These are phyloP conservation scores for Rutstroemia sydowiana DNA, from an alignment of 2,329 filamentous ascomycete species.

Conservation along the genomic window DNA sequence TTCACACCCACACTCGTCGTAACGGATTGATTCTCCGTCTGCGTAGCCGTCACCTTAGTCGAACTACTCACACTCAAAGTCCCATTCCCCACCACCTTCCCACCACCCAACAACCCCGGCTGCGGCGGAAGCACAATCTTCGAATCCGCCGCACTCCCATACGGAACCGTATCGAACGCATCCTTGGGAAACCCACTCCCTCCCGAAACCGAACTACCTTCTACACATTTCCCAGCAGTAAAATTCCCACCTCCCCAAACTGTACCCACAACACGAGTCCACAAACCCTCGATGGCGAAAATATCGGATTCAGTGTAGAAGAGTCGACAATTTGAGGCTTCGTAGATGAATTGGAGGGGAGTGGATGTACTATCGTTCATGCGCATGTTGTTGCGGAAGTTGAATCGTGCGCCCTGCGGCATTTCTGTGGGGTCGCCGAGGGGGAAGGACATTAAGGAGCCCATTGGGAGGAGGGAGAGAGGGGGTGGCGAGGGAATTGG, in stretches of 20 bases:
- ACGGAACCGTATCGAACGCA: conserved; percentile 4
- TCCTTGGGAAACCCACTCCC: not conserved
- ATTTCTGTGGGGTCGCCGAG: no score
- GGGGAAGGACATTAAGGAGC: no score
- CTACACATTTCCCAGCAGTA: conserved; percentile 31
- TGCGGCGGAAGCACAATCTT: conserved; percentile 1
- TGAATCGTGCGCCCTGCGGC: no score
- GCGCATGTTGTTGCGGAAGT: conserved; percentile 28
- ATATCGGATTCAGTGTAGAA: conserved; percentile 45
- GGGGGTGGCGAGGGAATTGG: no score
- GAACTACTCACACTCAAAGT: no score
- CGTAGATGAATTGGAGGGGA: conserved; percentile 53
- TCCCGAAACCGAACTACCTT: conserved; percentile 9
- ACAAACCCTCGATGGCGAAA: conserved; percentile 36
- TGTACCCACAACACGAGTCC: conserved; percentile 39
- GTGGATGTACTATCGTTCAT: conserved; percentile 23
- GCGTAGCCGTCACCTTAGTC: no score
- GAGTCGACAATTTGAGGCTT: conserved; percentile 52
- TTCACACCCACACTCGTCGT: no score
- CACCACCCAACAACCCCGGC: no score
- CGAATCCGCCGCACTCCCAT: not conserved
- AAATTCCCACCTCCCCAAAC: conserved; percentile 36
- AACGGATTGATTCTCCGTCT: no score
- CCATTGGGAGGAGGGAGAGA: no score
- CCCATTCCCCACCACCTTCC: no score